phyloP scores from a whole-genome alignment of 2,329 filamentous ascomycete species.

The Penicillium glabrum region DNA sequence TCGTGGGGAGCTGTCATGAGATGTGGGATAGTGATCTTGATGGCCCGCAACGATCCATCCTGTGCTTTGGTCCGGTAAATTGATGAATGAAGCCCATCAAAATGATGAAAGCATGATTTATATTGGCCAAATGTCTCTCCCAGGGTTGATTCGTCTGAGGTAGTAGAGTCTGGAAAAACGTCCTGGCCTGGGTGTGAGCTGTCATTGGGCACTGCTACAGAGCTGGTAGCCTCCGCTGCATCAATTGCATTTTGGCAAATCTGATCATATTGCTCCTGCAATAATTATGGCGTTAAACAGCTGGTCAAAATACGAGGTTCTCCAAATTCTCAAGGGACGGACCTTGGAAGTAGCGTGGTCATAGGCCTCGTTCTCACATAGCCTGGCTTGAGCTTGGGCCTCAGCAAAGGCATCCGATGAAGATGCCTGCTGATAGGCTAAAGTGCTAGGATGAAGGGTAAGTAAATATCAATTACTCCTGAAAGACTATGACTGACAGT shows the following conservation, averaged over 20 bases:
- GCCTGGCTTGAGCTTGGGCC: conserved; percentile 60
- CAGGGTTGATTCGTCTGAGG: conserved; percentile 14
- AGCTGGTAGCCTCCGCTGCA: conserved; percentile 26
- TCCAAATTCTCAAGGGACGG: conserved; percentile 5
- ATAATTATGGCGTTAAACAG: conserved; percentile 7
- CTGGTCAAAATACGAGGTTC: background rate
- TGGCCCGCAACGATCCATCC: conserved; percentile 57
- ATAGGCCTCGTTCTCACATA: conserved; percentile 57
- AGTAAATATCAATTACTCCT: conserved; percentile 2
- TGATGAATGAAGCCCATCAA: conserved; percentile 74
- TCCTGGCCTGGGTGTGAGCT: conserved; percentile 25
- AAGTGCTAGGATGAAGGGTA: conserved; percentile 39
- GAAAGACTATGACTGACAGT: conserved; percentile 50
- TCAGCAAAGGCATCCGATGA: conserved; percentile 48
- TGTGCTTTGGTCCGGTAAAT: conserved; percentile 69
- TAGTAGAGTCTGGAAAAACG: conserved; percentile 11
- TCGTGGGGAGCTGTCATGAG: conserved; percentile 78
- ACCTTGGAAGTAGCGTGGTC: conserved; percentile 39
- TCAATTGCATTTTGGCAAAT: conserved; percentile 42
- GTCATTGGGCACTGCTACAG: conserved; percentile 10
- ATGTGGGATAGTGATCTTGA: conserved; percentile 82
- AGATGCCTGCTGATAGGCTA: conserved; percentile 49
- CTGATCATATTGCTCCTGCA: conserved; percentile 58
- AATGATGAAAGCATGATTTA: conserved; percentile 55
- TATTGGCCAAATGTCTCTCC: conserved; percentile 55